Percentiles rank a stretch among this genome's conserved stretches.
These are phyloP conservation scores for Hymenoscyphus repandus DNA, from an alignment of 2,329 filamentous ascomycete genomes.

Conservation along the genomic window DNA sequence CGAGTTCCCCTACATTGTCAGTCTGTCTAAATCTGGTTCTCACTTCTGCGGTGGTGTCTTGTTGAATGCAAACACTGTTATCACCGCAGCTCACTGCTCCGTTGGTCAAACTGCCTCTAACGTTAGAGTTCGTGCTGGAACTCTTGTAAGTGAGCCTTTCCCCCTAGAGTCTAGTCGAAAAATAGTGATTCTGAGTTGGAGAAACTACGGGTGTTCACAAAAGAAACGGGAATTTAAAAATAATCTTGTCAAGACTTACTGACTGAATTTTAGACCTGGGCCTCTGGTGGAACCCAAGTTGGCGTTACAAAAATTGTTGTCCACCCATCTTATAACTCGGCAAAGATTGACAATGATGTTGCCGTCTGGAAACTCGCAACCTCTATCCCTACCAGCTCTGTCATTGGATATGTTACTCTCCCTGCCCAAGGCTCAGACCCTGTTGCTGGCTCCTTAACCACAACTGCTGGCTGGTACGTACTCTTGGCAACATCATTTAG, in stretches of 20 bases:
- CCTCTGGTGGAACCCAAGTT: constrained; percentile 17
- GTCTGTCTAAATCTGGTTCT: constrained; percentile 8
- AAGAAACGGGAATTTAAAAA: too few species aligned
- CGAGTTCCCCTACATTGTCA: constrained; percentile 22
- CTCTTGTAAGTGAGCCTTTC: constrained; percentile 13
- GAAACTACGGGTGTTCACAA: too few species aligned
- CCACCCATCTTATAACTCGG: constrained; percentile 15
- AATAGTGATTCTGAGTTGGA: too few species aligned
- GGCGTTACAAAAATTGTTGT: constrained; percentile 11
- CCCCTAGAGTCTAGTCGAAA: neutral
- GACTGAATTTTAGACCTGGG: constrained; percentile 12
- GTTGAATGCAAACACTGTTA: constrained; percentile 20
- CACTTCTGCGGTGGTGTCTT: constrained; percentile 21
- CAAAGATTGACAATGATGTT: constrained; percentile 12
- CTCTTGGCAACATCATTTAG: neutral
- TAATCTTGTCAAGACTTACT: too few species aligned
- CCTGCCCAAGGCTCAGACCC: constrained; percentile 18
- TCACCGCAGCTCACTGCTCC: constrained; percentile 23
- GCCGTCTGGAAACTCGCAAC: constrained; percentile 19
- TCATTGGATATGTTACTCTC: constrained; percentile 17
- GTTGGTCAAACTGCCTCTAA: constrained; percentile 5
- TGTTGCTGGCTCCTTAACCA: constrained; percentile 7
- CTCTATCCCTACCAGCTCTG: constrained; percentile 12
- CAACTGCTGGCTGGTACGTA: constrained; percentile 8
- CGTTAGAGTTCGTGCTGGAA: constrained; percentile 21